Evolutionary conservation across 352 stramenopile genomes (phyloP).

Genomic region (Chrysophaeum taylorii): DNA sequence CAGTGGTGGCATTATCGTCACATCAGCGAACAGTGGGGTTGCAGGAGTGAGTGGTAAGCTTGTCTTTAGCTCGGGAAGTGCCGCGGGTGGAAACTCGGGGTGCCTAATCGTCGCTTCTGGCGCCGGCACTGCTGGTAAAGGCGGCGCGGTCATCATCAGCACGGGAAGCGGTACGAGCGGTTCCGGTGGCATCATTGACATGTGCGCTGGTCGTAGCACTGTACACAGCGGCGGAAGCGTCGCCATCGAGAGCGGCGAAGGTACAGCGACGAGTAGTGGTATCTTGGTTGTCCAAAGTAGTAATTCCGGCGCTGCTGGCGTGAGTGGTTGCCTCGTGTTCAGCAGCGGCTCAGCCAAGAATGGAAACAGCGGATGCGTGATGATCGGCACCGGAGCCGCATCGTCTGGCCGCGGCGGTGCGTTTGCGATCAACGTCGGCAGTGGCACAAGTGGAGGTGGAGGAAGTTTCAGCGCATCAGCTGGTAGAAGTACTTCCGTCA

Average conservation of each 20-base stretch:
- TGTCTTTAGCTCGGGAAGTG: conserved; percentile 26
- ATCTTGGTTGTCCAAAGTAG: not conserved
- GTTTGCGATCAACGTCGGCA: conserved; percentile 26
- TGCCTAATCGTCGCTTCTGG: conserved; percentile 21
- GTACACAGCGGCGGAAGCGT: not conserved
- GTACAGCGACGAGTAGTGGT: not conserved
- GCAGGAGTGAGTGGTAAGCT: conserved; percentile 28
- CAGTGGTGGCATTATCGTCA: not conserved
- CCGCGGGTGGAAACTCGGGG: conserved; percentile 29
- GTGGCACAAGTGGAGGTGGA: conserved; percentile 24
- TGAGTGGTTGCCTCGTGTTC: not conserved
- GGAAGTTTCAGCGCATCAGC: conserved; percentile 28
- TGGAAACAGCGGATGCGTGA: conserved; percentile 16
- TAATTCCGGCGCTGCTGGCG: not conserved
- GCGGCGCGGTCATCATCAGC: conserved; percentile 25
- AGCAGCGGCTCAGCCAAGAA: not conserved
- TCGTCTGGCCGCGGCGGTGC: conserved; percentile 49
- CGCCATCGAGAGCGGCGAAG: not conserved
- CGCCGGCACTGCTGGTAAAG: conserved; percentile 19
- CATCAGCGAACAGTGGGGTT: not conserved
- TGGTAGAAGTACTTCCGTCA: conserved; percentile 21
- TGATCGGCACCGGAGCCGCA: conserved; percentile 18
- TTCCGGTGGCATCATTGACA: conserved; percentile 17
- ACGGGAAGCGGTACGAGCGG: conserved; percentile 21
- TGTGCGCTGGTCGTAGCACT: not conserved